A percentile compares a stretch with the other conserved stretches of the same genome.
Conservation (phyloP, 495 filamentous ascomycete genomes). For the Podospora tetraspora region DNA sequence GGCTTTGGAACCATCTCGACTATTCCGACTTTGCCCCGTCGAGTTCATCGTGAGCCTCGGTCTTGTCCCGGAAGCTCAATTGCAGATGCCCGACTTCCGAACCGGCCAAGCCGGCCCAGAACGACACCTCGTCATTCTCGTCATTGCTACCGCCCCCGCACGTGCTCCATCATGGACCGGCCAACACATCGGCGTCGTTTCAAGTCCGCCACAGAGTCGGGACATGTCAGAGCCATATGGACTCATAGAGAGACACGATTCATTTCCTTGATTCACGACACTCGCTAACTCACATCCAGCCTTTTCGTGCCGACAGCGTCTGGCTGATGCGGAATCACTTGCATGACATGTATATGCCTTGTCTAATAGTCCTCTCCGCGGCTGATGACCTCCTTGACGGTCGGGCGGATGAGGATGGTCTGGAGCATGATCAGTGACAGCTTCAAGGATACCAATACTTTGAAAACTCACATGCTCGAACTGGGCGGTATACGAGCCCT, state of each 20-base stretch:
- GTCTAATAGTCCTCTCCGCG: conserved; percentile 80
- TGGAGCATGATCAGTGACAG: conserved; percentile 35
- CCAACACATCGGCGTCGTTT: background rate
- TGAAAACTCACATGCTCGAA: conserved; percentile 75
- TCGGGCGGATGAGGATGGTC: conserved; percentile 84
- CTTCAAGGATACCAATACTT: background rate
- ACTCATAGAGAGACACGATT: background rate
- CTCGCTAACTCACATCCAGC: background rate
- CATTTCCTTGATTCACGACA: background rate
- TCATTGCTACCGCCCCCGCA: background rate
- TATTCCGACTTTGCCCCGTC: background rate
- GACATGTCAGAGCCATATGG: background rate
- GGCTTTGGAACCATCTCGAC: background rate
- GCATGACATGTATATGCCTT: background rate
- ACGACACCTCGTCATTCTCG: background rate
- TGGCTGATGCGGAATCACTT: background rate
- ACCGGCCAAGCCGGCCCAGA: background rate
- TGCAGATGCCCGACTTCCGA: background rate
- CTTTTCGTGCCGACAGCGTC: background rate
- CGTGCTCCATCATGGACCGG: background rate
- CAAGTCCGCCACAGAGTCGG: background rate
- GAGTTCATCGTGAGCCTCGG: background rate
- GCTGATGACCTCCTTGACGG: conserved; percentile 88
- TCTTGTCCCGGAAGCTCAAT: background rate
- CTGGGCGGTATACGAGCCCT: conserved; percentile 92